Conservation (phyloP, 2,329 filamentous ascomycete genomes). For the Hypocrella siamensis region DNA sequence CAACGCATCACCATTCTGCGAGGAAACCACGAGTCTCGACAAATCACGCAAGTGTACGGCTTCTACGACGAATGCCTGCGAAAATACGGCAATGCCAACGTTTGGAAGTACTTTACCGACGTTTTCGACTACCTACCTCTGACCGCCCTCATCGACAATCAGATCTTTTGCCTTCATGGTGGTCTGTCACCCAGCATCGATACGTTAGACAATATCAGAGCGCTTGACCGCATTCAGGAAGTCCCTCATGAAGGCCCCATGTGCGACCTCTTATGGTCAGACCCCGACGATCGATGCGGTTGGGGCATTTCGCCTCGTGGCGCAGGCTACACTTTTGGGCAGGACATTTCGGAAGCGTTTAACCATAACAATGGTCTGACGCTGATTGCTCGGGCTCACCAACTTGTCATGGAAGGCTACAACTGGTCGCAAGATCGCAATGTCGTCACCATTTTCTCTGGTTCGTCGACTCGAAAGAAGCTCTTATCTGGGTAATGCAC, state of each 20-base stretch:
- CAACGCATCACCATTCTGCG: conserved; percentile 96
- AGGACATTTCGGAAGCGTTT: conserved; percentile 97
- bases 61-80: conserved; percentile 98
- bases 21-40: conserved; percentile 96
- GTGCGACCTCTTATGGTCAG: conserved; percentile 95
- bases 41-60: conserved; percentile 98
- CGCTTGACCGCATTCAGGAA: conserved; percentile 91
- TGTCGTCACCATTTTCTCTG: conserved; percentile 97
- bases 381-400: conserved; percentile 87
- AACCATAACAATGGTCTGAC: conserved; percentile 98
- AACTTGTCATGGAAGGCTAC: conserved; percentile 98
- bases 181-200: conserved; percentile 93
- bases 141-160: conserved; percentile 94
- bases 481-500: too few species aligned
- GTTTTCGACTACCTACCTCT: conserved; percentile 97
- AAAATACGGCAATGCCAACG: conserved; percentile 97
- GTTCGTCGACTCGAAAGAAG: conserved; percentile 28
- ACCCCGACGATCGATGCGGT: conserved; percentile 90
- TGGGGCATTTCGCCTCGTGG: conserved; percentile 94
- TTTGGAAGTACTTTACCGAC: conserved; percentile 99
- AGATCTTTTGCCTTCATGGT: conserved; percentile 97
- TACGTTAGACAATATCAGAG: conserved; percentile 88
- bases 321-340: conserved; percentile 87
- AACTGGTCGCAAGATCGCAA: conserved; percentile 99
- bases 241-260: conserved; percentile 97